Percentiles rank a stretch among this genome's conserved stretches.
Conservation (phyloP, 225 moss, liverwort and hornwort species). For the Marchantia polymorpha region DNA sequence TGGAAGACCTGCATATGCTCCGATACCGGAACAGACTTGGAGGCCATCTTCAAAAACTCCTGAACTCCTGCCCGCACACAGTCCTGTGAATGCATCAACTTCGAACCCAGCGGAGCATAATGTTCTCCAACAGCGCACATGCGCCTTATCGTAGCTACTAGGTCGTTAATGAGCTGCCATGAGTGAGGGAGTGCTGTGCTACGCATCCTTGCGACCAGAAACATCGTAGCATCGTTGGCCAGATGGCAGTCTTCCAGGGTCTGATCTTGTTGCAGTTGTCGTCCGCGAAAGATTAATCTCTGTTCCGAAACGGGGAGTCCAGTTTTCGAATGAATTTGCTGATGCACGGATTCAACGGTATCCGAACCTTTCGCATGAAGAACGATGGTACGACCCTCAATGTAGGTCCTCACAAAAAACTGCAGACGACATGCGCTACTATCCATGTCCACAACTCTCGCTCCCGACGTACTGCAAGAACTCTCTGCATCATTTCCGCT, state of each 20-base stretch:
- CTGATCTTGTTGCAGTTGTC: slow-evolving; percentile 94
- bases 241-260: slow-evolving; percentile 70
- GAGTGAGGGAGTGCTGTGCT: slow-evolving; percentile 93
- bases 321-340: slow-evolving; percentile 77
- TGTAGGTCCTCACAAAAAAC: slow-evolving; percentile 83
- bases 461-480: slow-evolving; percentile 29
- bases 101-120: slow-evolving; percentile 39
- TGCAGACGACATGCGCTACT: slow-evolving; percentile 59
- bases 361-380: slow-evolving; percentile 71
- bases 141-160: slow-evolving; percentile 71
- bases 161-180: slow-evolving; percentile 92
- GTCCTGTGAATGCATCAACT: slow-evolving; percentile 84
- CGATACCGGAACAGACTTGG: slow-evolving; percentile 80
- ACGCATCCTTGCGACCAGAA: slow-evolving; percentile 93
- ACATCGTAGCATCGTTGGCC: slow-evolving; percentile 76
- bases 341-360: slow-evolving; percentile 83
- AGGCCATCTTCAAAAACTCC: slow-evolving; percentile 93
- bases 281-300: slow-evolving; percentile 80
- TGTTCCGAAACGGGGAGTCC: slow-evolving; percentile 92
- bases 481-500: slow-evolving; percentile 35
- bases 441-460: slow-evolving; percentile 41
- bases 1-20: slow-evolving; percentile 99
- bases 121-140: slow-evolving; percentile 67
- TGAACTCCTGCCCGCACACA: slow-evolving; percentile 81
- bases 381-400: slow-evolving; percentile 70